Evolutionary conservation across 441 rosid species (phyloP), one percentile per base, ranked within the genome.

Genomic region (Gossypium laxum): DNA sequence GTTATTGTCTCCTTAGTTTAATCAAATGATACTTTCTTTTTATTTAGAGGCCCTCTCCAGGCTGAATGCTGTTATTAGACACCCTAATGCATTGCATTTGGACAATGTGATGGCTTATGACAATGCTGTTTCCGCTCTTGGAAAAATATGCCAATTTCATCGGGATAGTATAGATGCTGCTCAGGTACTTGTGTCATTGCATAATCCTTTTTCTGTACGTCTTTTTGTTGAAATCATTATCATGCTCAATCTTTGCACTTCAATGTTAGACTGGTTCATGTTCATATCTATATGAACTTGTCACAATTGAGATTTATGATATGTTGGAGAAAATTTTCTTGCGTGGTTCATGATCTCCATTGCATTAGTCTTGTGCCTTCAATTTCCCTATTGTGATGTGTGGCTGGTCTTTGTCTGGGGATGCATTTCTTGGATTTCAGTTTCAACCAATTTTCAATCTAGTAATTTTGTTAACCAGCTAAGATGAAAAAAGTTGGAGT

Each of bases 71-170:
- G 83, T 82, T 22, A 78, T 88, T 11, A 62, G 81, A 41, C 77
- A 83, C 71, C 88, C 89, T 22, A 83, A 76, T 57, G 82, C 89
- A 2, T 74, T 73, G 52, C 84, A 79, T 52, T 12, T 80, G n/a
- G 86, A 81, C 52, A 85, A 86, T 69, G 72, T 81, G 34, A 80
- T 79, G 89, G 89, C 90, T 6, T 84, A 85, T 75, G 90, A 86
- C 75, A 79, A 84, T 82, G 90, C 92, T 60, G 87, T 86, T 76
- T 83, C 88, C 4, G 86, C 90, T 61, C 84, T 88, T 17, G 89
- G 92, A 45, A 82, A 86, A 81, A 88, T 88, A 72, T 86, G 86
- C 63, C 87, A 82, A 34, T 85, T 74, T 74, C 89, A 88, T 58
- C 82, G 87, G 18, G 82, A 77, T 32, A 80, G 75, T 62, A 78